Evolutionary conservation across 371 early-diverging fungal genomes (phyloP), one percentile per base, ranked within the genome.

Genomic region (Lichtheimia ramosa): DNA sequence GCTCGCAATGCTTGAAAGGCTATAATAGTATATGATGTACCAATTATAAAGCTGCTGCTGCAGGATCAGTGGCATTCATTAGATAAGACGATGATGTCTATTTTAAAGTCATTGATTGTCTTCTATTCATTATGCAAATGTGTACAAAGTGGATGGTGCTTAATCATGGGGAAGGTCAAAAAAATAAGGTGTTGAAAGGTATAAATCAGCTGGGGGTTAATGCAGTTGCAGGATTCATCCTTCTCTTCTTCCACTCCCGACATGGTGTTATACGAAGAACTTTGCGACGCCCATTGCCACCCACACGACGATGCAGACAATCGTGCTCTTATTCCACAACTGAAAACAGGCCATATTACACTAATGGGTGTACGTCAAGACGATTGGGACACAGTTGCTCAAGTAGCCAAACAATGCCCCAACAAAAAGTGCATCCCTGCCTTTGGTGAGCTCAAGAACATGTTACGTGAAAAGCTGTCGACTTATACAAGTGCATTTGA

Each of bases 281-380:
- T 81, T 3, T 77, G 76, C 51, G 81, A 81, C 64, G 69, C 72
- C 1, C 81, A 81, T 27, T 77, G 81, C 54, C 81, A 81, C 57
- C 73, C 78, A 8, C 81, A 81, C 43, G 81, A 81, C 48, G 81
- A 69, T 53, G 14, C 52, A 3, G 64, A 70, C 0, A 39, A 68
- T 3, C 58, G 77, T 0, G 27, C 28, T 16, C 13, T 48, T n/a
- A 77, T 81, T 56, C 49, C 70, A 1, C 48, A 59, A 41, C 53
- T 81, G 3, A 62, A 68, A 28, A 77, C 75, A 10, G 78, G 75
- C 1, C 78, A 74, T 50, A 27, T 81, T n/a, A 77, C 77, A 0
- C 51, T 77, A 4, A 81, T 81, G 81, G 81, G 81, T 0, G 78
- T 77, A 2, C 64, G 78, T 20, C 73, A 67, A 53, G 78, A 77